Evolutionary conservation across 768 basidiomycete species (phyloP).

Genomic region (Zangia roseola): DNA sequence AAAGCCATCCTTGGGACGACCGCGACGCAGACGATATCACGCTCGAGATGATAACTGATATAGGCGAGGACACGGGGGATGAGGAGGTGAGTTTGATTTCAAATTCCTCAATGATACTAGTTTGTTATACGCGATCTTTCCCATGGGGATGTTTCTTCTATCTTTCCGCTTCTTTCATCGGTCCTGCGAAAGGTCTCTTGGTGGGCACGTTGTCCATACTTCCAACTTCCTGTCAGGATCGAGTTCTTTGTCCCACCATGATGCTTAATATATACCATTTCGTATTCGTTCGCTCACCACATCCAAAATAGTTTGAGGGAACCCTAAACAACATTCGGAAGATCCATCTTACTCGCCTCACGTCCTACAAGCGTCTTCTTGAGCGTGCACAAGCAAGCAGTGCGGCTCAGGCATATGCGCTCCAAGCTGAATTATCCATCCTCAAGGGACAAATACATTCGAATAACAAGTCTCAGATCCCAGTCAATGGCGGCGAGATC

Average conservation of each 20-base stretch:
- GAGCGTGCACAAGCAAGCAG: conserved; percentile 78
- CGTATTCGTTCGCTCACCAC: conserved; percentile 5
- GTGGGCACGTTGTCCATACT: not conserved
- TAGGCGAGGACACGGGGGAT: conserved; percentile 60
- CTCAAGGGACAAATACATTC: conserved; percentile 47
- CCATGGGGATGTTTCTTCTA: not conserved
- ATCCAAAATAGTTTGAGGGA: conserved; percentile 39
- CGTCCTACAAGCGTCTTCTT: conserved; percentile 74
- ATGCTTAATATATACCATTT: not conserved
- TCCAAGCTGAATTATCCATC: conserved; percentile 77
- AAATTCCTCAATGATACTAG: not conserved
- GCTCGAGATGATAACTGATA: conserved; percentile 66
- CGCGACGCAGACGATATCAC: conserved; percentile 60
- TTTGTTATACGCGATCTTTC: not conserved
- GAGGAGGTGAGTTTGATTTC: conserved; percentile 54
- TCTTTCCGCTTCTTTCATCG: not conserved
- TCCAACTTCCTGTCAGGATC: not conserved
- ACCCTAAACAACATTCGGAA: conserved; percentile 41
- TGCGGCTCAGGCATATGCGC: conserved; percentile 80
- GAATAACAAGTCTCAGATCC: conserved; percentile 8
- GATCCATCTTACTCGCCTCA: conserved; percentile 54
- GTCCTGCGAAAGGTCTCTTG: not conserved
- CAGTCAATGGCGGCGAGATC: conserved; percentile 27
- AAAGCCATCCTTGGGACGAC: conserved; percentile 27
- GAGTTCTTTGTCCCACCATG: not conserved